phyloP scores from a whole-genome alignment of 202 grass and related monocot genomes.

The Elaeis oleifera region DNA sequence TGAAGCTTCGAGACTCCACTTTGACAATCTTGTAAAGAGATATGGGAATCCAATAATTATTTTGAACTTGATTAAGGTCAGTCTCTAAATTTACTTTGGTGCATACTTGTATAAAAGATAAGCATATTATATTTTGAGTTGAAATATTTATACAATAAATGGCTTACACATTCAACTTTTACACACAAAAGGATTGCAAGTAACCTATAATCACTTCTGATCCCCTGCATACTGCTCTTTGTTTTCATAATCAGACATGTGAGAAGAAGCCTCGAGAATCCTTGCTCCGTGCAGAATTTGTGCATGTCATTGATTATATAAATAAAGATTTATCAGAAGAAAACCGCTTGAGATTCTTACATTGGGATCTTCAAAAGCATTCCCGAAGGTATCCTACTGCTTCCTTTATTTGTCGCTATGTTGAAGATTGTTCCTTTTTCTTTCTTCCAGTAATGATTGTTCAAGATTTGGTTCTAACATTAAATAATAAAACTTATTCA shows the following conservation, averaged over 20 bases:
- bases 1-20: conserved; percentile 81
- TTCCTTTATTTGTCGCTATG: conserved; percentile 31
- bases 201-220: no score
- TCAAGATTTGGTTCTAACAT: conserved; percentile 8
- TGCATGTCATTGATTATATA: conserved; percentile 77
- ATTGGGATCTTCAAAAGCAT: conserved; percentile 94
- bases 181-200: no score
- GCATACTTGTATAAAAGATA: no score
- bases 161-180: no score
- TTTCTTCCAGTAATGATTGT: conserved; percentile 14
- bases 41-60: conserved; percentile 92
- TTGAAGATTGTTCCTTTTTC: conserved; percentile 6
- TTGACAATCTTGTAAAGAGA: conserved; percentile 92
- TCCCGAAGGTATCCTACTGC: conserved; percentile 46
- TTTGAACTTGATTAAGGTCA: conserved; percentile 98
- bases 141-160: no score
- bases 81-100: no score
- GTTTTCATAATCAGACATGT: conserved; percentile 42
- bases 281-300: conserved; percentile 82
- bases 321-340: conserved; percentile 66
- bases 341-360: conserved; percentile 66
- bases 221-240: no score
- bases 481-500: conserved; percentile 30
- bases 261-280: conserved; percentile 99
- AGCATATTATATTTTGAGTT: no score